These are phyloP conservation scores for Fusarium napiforme DNA, from an alignment of 2,329 filamentous ascomycete species.

Conservation along the genomic window DNA sequence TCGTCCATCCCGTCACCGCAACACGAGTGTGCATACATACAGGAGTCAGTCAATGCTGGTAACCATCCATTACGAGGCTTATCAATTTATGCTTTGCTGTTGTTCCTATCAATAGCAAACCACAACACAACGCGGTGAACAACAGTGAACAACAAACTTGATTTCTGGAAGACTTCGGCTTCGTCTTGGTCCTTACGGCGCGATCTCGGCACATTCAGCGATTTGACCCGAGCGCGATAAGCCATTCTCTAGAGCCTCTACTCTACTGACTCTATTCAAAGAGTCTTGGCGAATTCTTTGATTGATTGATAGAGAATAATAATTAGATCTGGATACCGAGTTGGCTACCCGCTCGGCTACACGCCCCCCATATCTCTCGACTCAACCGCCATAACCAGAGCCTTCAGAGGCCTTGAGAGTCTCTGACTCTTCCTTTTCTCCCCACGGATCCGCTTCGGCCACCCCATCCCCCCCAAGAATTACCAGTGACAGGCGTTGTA, in stretches of 20 bases:
- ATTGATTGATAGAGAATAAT: slow-evolving; percentile 20
- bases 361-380: slow-evolving; percentile 10
- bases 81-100: slow-evolving; percentile 9
- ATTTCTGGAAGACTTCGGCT: slow-evolving; percentile 17
- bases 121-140: not conserved
- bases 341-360: not conserved
- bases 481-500: slow-evolving; percentile 15
- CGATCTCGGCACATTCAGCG: slow-evolving; percentile 15
- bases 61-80: slow-evolving; percentile 27
- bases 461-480: not conserved
- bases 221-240: slow-evolving; percentile 30
- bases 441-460: slow-evolving; percentile 24
- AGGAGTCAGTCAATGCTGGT: not conserved
- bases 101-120: slow-evolving; percentile 1
- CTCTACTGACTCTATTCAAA: not conserved
- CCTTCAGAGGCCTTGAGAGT: not conserved
- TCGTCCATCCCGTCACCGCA: slow-evolving; percentile 4
- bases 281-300: slow-evolving; percentile 29
- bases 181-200: slow-evolving; percentile 1
- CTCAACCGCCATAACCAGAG: slow-evolving; percentile 12
- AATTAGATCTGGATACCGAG: slow-evolving; percentile 26
- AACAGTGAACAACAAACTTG: slow-evolving; percentile 13
- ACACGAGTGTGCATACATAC: not conserved
- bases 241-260: not conserved
- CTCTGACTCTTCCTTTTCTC: slow-evolving; percentile 16